Base-by-base conservation (phyloP, 2,329 filamentous ascomycete species). In the Stylonectria norvegica region DNA sequence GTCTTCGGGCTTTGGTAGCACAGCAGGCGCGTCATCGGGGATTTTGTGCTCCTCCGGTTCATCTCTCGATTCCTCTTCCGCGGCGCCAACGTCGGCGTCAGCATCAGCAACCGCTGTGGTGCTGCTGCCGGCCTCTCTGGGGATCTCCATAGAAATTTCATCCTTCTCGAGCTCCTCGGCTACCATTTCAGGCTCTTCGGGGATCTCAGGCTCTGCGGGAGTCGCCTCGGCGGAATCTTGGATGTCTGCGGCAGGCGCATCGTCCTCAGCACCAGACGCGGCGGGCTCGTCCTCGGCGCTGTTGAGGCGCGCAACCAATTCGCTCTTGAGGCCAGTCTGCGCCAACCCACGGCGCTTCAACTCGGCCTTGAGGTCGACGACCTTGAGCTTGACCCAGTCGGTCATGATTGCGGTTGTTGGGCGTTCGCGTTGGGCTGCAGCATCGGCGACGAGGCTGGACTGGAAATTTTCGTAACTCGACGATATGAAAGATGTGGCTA, bases 311-410 rank as follows among this genome's bases (percentile, higher is more conserved):
- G 83, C 76, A 40, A 90, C 73, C 33, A 89, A 76, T 44, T 85
- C 85, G 17, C 81, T 74, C 60, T 89, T 86, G 37, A 89, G 72
- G 7, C 86, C 86, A 17, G 78, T 77, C 46, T 81, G 76, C 5
- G 80, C 69, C 27, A 90, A 75, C n/a, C 81, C 81, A 48, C 85
- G 78, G 43, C 71, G 73, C 65, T 86, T 89, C 29, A 90, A 73
- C 69, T 89, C 85, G 16, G 79, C 78, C 64, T 83, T 85, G 43
- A 91, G 75, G 56, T 89, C 84, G 22, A 81, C 72, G 48, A 91
- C 86, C 66, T 86, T 90, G 57, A 83, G 74, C 63, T 69, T 75
- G 46, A 63, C 66, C 69, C 73, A 79, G 52, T 78, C 74, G 36
- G 66, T 64, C 71, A 74, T 76, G 48, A 44, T 65, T 52, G 40